Conservation (phyloP, 2,329 filamentous ascomycete species). For the Aspergillus luchuensis region DNA sequence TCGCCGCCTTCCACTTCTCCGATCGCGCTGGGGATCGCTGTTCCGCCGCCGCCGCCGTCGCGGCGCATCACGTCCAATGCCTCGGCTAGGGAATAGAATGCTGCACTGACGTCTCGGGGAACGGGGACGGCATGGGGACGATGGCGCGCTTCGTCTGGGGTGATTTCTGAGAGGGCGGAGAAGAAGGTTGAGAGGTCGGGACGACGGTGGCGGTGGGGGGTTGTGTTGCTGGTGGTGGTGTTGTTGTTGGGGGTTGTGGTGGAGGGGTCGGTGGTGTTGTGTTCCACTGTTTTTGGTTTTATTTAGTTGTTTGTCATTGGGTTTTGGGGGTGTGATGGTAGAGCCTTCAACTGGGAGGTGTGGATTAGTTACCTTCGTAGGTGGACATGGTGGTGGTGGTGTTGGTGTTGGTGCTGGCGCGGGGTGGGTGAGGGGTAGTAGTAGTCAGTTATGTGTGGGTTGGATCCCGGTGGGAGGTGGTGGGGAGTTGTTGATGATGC, state of each 20-base stretch:
- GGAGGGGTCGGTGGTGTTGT: conserved; percentile 41
- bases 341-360: not conserved
- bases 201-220: conserved; percentile 48
- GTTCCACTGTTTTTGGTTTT: conserved; percentile 40
- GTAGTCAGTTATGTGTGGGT: not conserved
- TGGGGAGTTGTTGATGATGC: not conserved
- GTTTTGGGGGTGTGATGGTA: not conserved
- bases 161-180: conserved; percentile 60
- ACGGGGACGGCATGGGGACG: conserved; percentile 62
- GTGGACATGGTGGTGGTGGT: conserved; percentile 40
- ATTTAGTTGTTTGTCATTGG: not conserved
- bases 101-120: conserved; percentile 62
- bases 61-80: conserved; percentile 61
- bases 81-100: conserved; percentile 62
- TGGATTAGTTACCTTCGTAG: conserved; percentile 40
- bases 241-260: not conserved
- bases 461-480: not conserved
- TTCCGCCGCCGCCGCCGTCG: conserved; percentile 30
- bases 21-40: not conserved
- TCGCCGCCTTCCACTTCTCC: conserved; percentile 11
- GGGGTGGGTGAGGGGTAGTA: conserved; percentile 13
- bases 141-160: conserved; percentile 45
- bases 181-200: conserved; percentile 69
- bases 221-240: conserved; percentile 17
- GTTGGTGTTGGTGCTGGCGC: not conserved